Evolutionary conservation across 495 filamentous ascomycete genomes (phyloP), one percentile per base, ranked within the genome.

Genomic region (Aspergillus nanangensis): DNA sequence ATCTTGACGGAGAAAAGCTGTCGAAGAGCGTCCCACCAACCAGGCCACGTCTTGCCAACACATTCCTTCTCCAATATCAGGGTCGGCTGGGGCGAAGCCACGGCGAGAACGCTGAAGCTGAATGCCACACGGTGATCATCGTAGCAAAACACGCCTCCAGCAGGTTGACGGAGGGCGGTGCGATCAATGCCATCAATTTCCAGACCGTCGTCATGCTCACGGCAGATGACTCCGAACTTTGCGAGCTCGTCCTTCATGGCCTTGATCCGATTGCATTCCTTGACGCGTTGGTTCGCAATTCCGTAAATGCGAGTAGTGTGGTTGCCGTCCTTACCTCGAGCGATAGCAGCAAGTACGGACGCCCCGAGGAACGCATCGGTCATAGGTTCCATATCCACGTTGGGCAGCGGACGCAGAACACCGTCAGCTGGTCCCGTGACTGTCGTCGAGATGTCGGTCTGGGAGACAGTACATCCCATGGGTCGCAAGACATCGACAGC

Each of bases 371-470:
- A 99, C 41, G 93, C 93, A 71, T 99, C 93, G 0, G 93, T 99
- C 93, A 99, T 99, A 13, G 90, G 87, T 59, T 96, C 93, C 93
- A 99, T 99, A 57, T 99, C 90, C 20, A 97, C 82, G 38, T 91
- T 79, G 2, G 82, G 74, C 8, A 89, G 65, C 0, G 83, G 77
- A 50, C 82, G 82, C 33, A 99, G 67, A 4, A 75, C 66, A 18
- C 90, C 92, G 44, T 70, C 69, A 13, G 77, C 66, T n/a, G 92
- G 92, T 2, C 93, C 93, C 33, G 82, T 93, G 11, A 99, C 94
- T 2, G 92, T 97, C 10, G 93, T 99, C 1, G 90, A 95, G 24
- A 70, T 77, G 29, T 81, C 82, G 3, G 84, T 88, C 68, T 97
- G 93, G 52, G 86, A 74, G 17, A 99, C 94, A 3, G 68, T 72